Base-by-base conservation (phyloP, 2,329 filamentous ascomycete species). In the Sporothrix brasiliensis region DNA sequence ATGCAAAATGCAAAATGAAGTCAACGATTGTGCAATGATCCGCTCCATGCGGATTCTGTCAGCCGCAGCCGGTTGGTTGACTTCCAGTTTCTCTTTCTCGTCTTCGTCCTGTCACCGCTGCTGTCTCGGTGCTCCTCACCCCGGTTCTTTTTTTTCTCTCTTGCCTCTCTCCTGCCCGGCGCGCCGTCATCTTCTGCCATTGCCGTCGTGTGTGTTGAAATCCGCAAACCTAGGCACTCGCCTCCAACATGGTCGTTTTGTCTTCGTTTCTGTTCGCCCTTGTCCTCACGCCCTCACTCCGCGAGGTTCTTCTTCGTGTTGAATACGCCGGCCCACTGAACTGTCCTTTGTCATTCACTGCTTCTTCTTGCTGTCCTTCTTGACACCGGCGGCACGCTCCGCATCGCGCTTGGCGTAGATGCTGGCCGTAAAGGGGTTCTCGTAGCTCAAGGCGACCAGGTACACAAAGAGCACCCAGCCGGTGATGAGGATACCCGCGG, bases 401-500 rank as follows among this genome's bases (percentile, higher is more conserved):
- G 81, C 81, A 70, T 93, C 91, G 72, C 92, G 86, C 88, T 95
- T 96, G 75, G 90, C 91, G 80, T 98, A 99, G 77, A 99, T 99
- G 74, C 87, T 92, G 3, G 89, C 88, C 7, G 95, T 99, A 81
- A 98, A 99, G 4, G 94, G 94, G 80, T 98, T 94, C 84, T 98
- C 94, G 82, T 89, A 97, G 76, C 84, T 84, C 77, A 97, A 84
- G 13, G 94, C 94, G 73, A 97, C 81, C 77, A 89, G 83, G 81
- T 98, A 98, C 70, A 93, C 88, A 34, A 90, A 77, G 75, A 91
- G 87, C 16, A 97, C 94, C 82, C 92, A 85, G 19, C 80, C 83
- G 0, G 92, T 93, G 76, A 97, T 79, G 67, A 94, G 77, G 50
- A 98, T 75, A 0, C 95, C 95, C 0, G 94, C 95, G 0, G 93